phyloP scores from a whole-genome alignment of 2,329 filamentous ascomycete genomes.

The Ophiocordyceps polyrhachis-furcata region DNA sequence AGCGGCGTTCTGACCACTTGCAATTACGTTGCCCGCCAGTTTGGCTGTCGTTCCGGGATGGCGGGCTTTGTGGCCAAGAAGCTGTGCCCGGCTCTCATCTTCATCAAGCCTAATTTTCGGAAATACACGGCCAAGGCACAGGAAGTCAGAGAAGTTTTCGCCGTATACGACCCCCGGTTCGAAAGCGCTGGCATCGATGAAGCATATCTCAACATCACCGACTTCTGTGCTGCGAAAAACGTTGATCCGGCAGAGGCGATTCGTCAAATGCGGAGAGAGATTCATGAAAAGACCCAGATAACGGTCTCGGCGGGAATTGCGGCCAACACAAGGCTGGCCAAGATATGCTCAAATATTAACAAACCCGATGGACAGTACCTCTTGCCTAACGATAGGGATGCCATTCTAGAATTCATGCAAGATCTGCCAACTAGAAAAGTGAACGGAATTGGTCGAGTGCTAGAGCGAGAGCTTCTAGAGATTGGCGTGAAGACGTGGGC shows the following conservation, averaged over 20 bases:
- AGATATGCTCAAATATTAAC: constrained; percentile 89
- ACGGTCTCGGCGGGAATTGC: constrained; percentile 91
- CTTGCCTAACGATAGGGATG: constrained; percentile 49
- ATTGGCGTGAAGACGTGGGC: constrained; percentile 78
- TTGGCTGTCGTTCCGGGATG: constrained; percentile 87
- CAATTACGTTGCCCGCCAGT: constrained; percentile 82
- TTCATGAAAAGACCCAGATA: constrained; percentile 58
- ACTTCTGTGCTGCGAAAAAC: constrained; percentile 54
- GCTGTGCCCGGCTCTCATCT: constrained; percentile 69
- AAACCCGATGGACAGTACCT: constrained; percentile 89
- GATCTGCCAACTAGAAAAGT: constrained; percentile 74
- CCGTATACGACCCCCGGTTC: constrained; percentile 75
- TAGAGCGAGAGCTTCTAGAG: constrained; percentile 77
- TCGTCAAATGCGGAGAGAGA: constrained; percentile 55
- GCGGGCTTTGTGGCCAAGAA: constrained; percentile 90
- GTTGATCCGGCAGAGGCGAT: constrained; percentile 57
- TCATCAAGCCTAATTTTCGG: constrained; percentile 68
- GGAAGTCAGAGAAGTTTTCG: constrained; percentile 67
- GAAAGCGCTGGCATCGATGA: constrained; percentile 93
- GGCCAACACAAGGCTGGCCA: constrained; percentile 81
- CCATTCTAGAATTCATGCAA: constrained; percentile 74
- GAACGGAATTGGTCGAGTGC: constrained; percentile 84
- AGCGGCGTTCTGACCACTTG: constrained; percentile 44
- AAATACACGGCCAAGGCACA: constrained; percentile 85
- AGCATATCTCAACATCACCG: constrained; percentile 86